phyloP scores from a whole-genome alignment of 495 filamentous ascomycete species.

The Hypoxylon lenormandii region DNA sequence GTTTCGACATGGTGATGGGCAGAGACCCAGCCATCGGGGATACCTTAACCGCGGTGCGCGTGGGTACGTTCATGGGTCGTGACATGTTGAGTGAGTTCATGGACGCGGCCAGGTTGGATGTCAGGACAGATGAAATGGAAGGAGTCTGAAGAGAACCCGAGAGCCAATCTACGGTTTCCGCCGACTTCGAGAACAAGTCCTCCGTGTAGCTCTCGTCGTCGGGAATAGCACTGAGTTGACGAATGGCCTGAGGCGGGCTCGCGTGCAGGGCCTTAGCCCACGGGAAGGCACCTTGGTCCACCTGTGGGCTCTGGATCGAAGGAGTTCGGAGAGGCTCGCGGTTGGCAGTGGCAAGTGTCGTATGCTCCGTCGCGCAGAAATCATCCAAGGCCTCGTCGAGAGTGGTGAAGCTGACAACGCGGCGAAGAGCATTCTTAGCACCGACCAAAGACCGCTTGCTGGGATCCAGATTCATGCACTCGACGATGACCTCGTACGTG shows the following conservation, averaged over 20 bases:
- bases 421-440: constrained; percentile 78
- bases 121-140: constrained; percentile 81
- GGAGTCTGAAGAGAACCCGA: constrained; percentile 74
- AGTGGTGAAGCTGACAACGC: constrained; percentile 90
- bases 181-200: constrained; percentile 86
- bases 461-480: constrained; percentile 90
- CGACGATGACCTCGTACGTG: constrained; percentile 88
- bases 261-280: constrained; percentile 93
- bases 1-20: constrained; percentile 75
- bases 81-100: constrained; percentile 68
- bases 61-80: constrained; percentile 56
- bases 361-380: constrained; percentile 85
- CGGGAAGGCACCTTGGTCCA: constrained; percentile 85
- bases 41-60: constrained; percentile 47
- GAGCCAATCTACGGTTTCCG: constrained; percentile 77
- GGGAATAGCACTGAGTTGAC: constrained; percentile 87
- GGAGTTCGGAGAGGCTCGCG: constrained; percentile 96
- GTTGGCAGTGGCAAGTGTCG: constrained; percentile 81
- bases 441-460: constrained; percentile 83
- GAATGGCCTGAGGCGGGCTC: constrained; percentile 75
- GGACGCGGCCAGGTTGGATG: constrained; percentile 79
- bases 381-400: constrained; percentile 87
- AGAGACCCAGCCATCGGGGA: constrained; percentile 76
- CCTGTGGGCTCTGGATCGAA: constrained; percentile 87
- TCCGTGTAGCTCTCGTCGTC: constrained; percentile 82